phyloP scores from a whole-genome alignment of 331 rosid genomes.

The Arachis monticola region DNA sequence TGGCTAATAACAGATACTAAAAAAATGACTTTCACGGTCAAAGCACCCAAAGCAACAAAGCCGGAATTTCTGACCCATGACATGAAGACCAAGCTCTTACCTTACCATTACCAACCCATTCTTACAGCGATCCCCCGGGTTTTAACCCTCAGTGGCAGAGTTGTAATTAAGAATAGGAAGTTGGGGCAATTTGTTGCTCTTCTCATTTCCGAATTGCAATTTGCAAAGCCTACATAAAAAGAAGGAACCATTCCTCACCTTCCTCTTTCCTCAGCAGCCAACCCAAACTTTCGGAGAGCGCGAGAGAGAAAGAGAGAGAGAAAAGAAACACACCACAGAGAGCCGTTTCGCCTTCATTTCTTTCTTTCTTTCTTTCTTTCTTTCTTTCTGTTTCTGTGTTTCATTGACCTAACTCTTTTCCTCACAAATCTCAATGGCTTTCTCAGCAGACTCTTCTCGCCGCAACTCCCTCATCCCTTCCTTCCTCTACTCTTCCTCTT shows the following conservation, averaged over 20 bases:
- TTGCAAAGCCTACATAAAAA: background rate
- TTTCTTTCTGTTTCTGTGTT: background rate
- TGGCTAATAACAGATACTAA: no score
- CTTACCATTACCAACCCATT: no score
- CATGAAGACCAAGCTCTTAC: no score
- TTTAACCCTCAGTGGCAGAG: constrained; percentile 3
- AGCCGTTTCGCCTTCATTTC: no score
- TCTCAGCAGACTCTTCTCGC: constrained; percentile 56
- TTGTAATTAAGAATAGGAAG: constrained; percentile 35
- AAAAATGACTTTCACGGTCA: no score
- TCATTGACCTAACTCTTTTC: constrained; percentile 6
- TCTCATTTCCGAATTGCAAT: background rate
- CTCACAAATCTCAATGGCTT: constrained; percentile 48
- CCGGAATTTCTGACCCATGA: no score
- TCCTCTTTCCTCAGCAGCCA: constrained; percentile 1
- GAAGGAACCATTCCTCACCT: background rate
- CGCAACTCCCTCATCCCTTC: constrained; percentile 72
- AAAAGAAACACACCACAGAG: background rate
- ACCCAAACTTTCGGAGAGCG: constrained; percentile 51
- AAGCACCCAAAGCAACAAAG: no score
- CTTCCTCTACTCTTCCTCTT: constrained; percentile 70
- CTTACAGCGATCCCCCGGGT: no score
- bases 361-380: background rate
- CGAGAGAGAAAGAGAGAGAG: constrained; percentile 29
- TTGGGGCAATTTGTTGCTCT: background rate